Evolutionary conservation across 2,329 filamentous ascomycete species (phyloP).

Genomic region (Colletotrichum sp.): DNA sequence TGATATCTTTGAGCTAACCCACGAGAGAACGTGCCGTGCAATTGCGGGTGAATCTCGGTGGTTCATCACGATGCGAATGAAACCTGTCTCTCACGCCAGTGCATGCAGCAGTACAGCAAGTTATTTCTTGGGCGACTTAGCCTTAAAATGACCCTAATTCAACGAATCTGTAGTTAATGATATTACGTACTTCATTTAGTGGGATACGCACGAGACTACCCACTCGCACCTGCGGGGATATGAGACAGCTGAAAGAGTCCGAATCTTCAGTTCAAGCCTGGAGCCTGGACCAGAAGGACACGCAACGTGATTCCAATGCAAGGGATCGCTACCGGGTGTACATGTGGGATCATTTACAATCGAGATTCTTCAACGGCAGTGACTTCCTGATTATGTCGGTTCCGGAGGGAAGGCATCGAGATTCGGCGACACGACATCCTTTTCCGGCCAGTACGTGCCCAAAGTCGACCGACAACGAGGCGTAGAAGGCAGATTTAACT

Average conservation of each 20-base stretch:
- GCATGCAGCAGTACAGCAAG: neutral
- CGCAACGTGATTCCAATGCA: neutral
- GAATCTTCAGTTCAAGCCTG: neutral
- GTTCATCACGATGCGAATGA: neutral
- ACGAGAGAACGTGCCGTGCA: neutral
- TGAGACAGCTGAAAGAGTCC: neutral
- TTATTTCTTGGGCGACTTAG: neutral
- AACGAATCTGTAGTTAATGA: neutral
- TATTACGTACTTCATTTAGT: neutral
- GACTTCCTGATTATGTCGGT: neutral
- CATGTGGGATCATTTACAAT: neutral
- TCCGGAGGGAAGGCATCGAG: neutral
- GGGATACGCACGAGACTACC: neutral
- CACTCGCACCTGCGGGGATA: accelerated
- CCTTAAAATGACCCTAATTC: neutral
- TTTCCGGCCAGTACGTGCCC: neutral
- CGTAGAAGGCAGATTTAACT: neutral
- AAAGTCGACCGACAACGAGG: neutral
- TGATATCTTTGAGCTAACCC: accelerated
- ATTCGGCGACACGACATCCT: neutral
- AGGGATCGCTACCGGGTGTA: neutral
- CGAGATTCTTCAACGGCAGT: neutral
- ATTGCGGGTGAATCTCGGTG: neutral
- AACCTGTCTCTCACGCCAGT: neutral
- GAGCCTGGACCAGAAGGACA: neutral